Conservation (phyloP, 2,329 filamentous ascomycete species). For the Neopestalotiopsis sp. region DNA sequence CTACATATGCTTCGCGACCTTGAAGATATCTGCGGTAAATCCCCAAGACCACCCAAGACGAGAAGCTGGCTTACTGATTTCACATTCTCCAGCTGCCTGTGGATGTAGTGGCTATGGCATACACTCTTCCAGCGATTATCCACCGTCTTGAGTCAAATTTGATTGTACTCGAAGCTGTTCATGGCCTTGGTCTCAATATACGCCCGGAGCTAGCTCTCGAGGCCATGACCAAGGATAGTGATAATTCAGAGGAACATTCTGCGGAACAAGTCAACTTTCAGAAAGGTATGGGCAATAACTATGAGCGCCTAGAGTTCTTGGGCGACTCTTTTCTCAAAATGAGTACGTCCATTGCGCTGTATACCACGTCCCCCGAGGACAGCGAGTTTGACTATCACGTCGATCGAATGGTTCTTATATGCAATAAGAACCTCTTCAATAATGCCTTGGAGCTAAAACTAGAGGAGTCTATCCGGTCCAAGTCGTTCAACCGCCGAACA, state of each 20-base stretch:
- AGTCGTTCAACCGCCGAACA: slow-evolving; percentile 76
- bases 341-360: slow-evolving; percentile 89
- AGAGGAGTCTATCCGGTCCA: slow-evolving; percentile 81
- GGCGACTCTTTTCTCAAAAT: slow-evolving; percentile 96
- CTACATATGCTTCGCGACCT: slow-evolving; percentile 76
- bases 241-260: slow-evolving; percentile 77
- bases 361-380: slow-evolving; percentile 74
- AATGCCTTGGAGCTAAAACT: slow-evolving; percentile 70
- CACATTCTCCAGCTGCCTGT: slow-evolving; percentile 62
- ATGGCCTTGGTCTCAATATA: slow-evolving; percentile 67
- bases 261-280: slow-evolving; percentile 75
- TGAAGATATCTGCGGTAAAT: slow-evolving; percentile 77
- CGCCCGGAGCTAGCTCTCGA: slow-evolving; percentile 77
- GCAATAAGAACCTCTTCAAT: slow-evolving; percentile 88
- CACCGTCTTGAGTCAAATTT: slow-evolving; percentile 82
- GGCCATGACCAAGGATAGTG: slow-evolving; percentile 90
- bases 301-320: slow-evolving; percentile 91
- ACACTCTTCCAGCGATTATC: slow-evolving; percentile 83
- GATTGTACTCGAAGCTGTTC: slow-evolving; percentile 77
- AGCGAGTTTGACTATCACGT: slow-evolving; percentile 90
- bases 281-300: slow-evolving; percentile 89
- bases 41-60: not conserved
- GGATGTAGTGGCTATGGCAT: slow-evolving; percentile 72
- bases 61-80: not conserved
- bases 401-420: slow-evolving; percentile 86